These are phyloP conservation scores for Haematococcus lacustris DNA, from an alignment of 139 green algal genomes.

Conservation along the genomic window DNA sequence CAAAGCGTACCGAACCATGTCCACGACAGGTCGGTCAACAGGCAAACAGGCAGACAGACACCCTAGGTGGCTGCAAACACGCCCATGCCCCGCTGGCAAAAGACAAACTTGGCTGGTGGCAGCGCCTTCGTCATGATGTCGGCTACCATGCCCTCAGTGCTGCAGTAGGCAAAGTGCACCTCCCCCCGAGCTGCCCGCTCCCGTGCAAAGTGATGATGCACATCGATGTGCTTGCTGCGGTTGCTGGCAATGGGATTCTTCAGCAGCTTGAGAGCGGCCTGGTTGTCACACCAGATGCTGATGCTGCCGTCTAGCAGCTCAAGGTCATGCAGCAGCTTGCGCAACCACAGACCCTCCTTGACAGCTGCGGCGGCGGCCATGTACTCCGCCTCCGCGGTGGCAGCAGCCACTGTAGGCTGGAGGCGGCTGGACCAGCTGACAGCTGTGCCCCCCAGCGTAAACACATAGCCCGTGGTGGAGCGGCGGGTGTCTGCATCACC, in stretches of 20 bases:
- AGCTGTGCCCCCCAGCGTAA: conserved; percentile 12
- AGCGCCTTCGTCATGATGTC: conserved; percentile 30
- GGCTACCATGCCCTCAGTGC: conserved; percentile 15
- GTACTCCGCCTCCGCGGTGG: conserved; percentile 39
- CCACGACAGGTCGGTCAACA: too few species aligned
- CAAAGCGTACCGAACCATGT: too few species aligned
- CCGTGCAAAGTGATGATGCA: conserved; percentile 24
- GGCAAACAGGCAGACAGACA: too few species aligned
- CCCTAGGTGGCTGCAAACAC: too few species aligned
- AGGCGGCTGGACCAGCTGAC: conserved; percentile 33
- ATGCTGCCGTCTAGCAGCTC: neutral
- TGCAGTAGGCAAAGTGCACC: conserved; percentile 14
- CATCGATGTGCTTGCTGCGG: conserved; percentile 41
- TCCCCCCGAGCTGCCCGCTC: conserved; percentile 15
- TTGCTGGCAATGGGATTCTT: conserved; percentile 14
- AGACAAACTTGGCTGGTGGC: conserved; percentile 10
- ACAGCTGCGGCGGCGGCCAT: conserved; percentile 29
- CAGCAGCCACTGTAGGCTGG: conserved; percentile 41
- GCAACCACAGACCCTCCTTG: conserved; percentile 43
- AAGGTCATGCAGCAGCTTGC: conserved; percentile 25
- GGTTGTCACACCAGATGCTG: conserved; percentile 28
- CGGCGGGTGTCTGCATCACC: too few species aligned
- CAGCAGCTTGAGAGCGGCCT: conserved; percentile 24
- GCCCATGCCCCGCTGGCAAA: too few species aligned
- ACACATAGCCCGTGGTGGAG: too few species aligned